Conservation (phyloP, 257 asterid species). For the Misopates orontium region DNA sequence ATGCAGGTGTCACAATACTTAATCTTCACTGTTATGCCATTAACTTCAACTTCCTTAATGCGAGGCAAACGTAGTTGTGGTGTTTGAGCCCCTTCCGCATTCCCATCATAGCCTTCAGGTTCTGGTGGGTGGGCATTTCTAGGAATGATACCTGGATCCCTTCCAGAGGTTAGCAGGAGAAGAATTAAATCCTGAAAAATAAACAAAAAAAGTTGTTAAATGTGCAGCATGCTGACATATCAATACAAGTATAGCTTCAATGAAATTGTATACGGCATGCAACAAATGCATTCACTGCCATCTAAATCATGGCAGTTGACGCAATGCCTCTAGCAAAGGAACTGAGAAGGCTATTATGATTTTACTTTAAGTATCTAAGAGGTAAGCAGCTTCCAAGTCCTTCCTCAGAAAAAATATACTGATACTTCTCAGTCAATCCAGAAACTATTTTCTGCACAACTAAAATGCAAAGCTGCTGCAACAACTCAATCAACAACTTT, state of each 20-base stretch:
- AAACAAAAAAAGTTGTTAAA: constrained; percentile 4
- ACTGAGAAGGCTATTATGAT: background rate
- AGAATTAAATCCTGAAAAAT: constrained; percentile 77
- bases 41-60: constrained; percentile 85
- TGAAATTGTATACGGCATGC: constrained; percentile 8
- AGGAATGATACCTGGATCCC: constrained; percentile 98
- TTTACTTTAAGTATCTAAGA: background rate
- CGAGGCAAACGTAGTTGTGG: constrained; percentile 93
- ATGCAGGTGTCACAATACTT: constrained; percentile 97
- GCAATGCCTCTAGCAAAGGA: constrained; percentile 16
- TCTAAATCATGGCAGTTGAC: background rate
- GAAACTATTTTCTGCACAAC: too few species aligned
- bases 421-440: too few species aligned
- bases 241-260: background rate
- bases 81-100: constrained; percentile 78
- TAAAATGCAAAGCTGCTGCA: too few species aligned
- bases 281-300: constrained; percentile 10
- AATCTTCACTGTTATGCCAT: constrained; percentile 76
- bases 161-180: constrained; percentile 89
- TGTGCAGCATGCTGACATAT: background rate
- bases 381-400: background rate
- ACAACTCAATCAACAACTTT: too few species aligned
- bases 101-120: constrained; percentile 86
- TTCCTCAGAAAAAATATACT: too few species aligned
- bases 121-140: constrained; percentile 95